Evolutionary conservation across 306 rosid genomes (phyloP), one percentile per base, ranked within the genome.

Genomic region (Quercus parvula): DNA sequence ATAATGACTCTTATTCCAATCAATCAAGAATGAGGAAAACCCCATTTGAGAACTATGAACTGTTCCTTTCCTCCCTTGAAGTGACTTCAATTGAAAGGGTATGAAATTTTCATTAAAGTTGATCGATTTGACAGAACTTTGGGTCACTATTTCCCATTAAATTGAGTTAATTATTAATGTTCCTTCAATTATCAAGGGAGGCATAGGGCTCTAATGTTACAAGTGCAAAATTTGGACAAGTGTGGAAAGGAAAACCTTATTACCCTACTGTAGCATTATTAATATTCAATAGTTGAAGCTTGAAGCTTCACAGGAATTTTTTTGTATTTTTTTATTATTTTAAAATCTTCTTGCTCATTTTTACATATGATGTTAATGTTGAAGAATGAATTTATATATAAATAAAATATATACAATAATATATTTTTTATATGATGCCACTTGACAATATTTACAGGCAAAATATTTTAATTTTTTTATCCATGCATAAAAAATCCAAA

Each of bases 41-140:
- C 44, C 69, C 83, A 72, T 80, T 77, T 77, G 59, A 86, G 75
- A 81, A 52, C 88, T 86, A 73, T 81, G 76, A 70, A 71, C 89
- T 78, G 76, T 83, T 84, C 66, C 84, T 78, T 82, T 84, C 46
- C 59, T 58, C 58, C 15, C 10, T 81, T 85, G 91, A 91, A 85
- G 87, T 87, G 92, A 92, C 92, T 86, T 89, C 75, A 89, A 70
- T 87, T 79, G 86, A 80, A 70, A 75, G 86, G 86, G 70, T 75
- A 77, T 75, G 85, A 85, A 64, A 77, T 74, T 71, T 75, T 79
- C 58, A 85, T 78, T 56, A 80, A 89, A 89, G 90, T 82, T 85
- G 86, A 77, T 92, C 88, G 97, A 94, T 94, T 94, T 89, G 97
- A 92, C 96, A 84, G 80, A 88, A 90, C 95, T 79, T 73, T 74